Evolutionary conservation across 768 basidiomycete genomes (phyloP), one percentile per base, ranked within the genome.

Genomic region (Boletus patriciae): DNA sequence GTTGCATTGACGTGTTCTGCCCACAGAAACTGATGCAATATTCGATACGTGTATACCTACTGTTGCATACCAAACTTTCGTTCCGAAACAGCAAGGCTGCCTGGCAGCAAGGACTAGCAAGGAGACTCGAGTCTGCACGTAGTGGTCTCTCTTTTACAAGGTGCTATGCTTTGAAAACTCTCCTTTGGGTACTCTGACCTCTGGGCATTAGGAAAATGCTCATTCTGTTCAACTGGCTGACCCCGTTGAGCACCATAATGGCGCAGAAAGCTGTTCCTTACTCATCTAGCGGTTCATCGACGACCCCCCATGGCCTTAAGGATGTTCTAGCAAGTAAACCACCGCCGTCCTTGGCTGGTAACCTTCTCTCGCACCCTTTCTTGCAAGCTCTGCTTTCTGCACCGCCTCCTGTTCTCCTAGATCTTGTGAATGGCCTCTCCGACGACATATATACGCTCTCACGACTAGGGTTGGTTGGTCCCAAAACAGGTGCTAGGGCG

Each of bases 1-100:
- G 4, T 13, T 8, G 25, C 29, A 42, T 33, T 59, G 50, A 65
- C 47, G 36, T 46, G 4, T 49, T 47, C 16, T 37, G 34, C 27
- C 38, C 40, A 47, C 61, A 93, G 91, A 94, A 94, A 92, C 65
- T 92, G 53, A 84, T 94, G 54, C 92, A 94, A 76, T 94, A 93
- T 69, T 81, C 87, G 23, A 82, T 94, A 59, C 83, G 83, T 46
- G 73, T 92, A 49, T 90, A 86, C 69, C 77, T 93, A 36, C 69
- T 88, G 33, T 83, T 90, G 69, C 91, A 94, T 67, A 72, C 74
- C 50, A 77, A 82, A 4, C 46, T 85, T 40, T 62, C 86, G 4
- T 70, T 87, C 53, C 77, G 82, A 52, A 76, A 75, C 54, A 40
- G 64, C 60, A 61, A 59, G 25, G 68, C 74, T 8, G 71, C 71